Percentiles rank a stretch among this genome's conserved stretches.
Conservation (phyloP, 345 rosid species). For the Salix caprea region DNA sequence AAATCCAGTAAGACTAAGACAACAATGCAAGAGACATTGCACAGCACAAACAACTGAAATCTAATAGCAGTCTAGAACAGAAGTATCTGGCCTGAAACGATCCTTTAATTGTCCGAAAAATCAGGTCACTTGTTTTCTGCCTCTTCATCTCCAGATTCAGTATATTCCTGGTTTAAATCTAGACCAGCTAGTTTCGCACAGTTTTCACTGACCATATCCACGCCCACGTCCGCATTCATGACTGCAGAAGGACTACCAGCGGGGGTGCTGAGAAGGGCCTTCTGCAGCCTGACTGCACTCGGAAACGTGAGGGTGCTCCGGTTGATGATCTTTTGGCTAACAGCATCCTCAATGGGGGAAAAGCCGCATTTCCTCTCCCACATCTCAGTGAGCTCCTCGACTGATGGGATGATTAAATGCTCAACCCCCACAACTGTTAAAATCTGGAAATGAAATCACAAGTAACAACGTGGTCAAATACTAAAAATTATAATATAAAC, state of each 20-base stretch:
- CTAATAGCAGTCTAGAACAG: neutral
- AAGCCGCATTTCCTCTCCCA: constrained; percentile 21
- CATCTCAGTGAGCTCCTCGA: constrained; percentile 4
- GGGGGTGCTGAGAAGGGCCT: neutral
- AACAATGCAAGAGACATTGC: too few relatives aligned
- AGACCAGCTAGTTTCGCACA: neutral
- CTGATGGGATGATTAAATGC: constrained; percentile 29
- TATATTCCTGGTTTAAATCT: constrained; percentile 5
- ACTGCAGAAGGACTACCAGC: neutral
- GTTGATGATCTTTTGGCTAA: neutral
- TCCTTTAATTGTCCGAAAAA: neutral
- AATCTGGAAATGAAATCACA: constrained; percentile 17
- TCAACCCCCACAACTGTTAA: constrained; percentile 7
- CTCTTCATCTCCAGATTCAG: neutral
- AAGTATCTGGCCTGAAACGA: neutral
- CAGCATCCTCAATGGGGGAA: neutral
- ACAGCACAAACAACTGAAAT: too few relatives aligned
- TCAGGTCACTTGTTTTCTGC: neutral
- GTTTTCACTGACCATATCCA: neutral
- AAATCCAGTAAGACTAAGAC: neutral
- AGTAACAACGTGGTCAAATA: neutral
- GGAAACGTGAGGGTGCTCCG: constrained; percentile 19
- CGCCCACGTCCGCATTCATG: neutral
- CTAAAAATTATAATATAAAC: neutral
- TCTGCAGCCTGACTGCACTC: constrained; percentile 8